Evolutionary conservation across 805 yeast species (phyloP), one percentile per base, ranked within the genome.

Genomic region (Pichia eremophila): DNA sequence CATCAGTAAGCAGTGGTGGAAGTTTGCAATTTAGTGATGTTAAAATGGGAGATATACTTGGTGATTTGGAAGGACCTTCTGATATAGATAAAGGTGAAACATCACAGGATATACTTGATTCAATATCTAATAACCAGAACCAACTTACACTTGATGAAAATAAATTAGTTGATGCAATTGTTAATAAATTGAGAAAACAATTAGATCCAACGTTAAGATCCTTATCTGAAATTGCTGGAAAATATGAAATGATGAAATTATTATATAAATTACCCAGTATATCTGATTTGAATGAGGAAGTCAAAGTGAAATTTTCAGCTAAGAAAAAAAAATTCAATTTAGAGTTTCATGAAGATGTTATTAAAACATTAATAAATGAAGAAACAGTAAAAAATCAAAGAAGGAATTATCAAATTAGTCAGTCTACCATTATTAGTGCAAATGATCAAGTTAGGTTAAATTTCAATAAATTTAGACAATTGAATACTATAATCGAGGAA

Each of bases 231-330:
- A 51, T 54, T 8, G 48, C 59, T 6, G 50, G 47, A 25, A 60
- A 63, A 39, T 63, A 62, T 44, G 56, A 58, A 34, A 40, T 53
- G 6, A 39, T 57, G 27, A 61, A 59, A 45, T 41, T 32, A 18
- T 37, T 60, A 4, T 58, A 59, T 39, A 61, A 55, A 41, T 51
- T 61, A 27, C 65, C 64, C 9, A 60, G 64, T 46, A 51, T 60
- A 7, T 54, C 61, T 0, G 55, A 57, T 31, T 42, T 61, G 32
- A 52, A 52, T 25, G 49, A 46, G 19, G 52, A 52, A 25, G 38
- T 49, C 9, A 43, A 39, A 34, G 11, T 27, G 7, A 44, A 46
- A 19, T 48, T 38, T 22, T 40, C 27, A 11, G 36, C 41, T 10
- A 51, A 46, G 3, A 39, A 44, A 12, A 47, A 48, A 27, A 48